These are phyloP conservation scores for Trypanosoma lewisi DNA, from an alignment of 208 protist genomes.

Conservation along the genomic window DNA sequence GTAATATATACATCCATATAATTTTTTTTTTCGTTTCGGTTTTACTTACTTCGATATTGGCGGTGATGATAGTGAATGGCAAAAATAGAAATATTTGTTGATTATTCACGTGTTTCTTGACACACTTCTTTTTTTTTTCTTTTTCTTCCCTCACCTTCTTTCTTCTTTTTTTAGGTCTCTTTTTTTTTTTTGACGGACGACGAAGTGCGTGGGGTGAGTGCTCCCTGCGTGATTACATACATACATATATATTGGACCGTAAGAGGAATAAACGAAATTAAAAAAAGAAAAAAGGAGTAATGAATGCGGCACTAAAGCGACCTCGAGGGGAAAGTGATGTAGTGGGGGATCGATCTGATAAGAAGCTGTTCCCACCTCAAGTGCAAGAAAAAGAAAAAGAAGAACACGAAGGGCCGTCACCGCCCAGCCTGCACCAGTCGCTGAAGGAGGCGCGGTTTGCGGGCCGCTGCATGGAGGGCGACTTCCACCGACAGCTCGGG, in stretches of 20 bases:
- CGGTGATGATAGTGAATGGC: too few species aligned
- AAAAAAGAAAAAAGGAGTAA: neutral
- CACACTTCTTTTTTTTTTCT: slow-evolving; percentile 3
- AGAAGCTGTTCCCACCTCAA: too few species aligned
- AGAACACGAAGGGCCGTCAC: neutral
- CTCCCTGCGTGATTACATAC: too few species aligned
- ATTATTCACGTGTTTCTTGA: neutral
- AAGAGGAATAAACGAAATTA: too few species aligned
- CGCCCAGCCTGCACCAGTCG: slow-evolving; percentile 1
- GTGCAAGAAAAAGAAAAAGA: neutral
- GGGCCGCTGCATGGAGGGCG: slow-evolving; percentile 43
- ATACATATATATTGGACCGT: too few species aligned
- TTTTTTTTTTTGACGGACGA: slow-evolving; percentile 1
- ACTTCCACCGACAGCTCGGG: slow-evolving; percentile 41
- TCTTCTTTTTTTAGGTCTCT: neutral
- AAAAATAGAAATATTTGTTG: neutral
- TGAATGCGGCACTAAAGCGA: slow-evolving; percentile 11
- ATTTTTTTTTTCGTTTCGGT: too few species aligned
- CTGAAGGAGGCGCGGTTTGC: slow-evolving; percentile 69
- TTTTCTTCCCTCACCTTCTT: neutral
- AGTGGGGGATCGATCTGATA: neutral
- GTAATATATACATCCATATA: too few species aligned
- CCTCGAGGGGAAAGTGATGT: neutral
- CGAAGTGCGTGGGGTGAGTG: neutral
- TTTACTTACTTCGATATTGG: too few species aligned